Evolutionary conservation across 2,329 filamentous ascomycete species (phyloP).

Genomic region (Neurospora sp.): DNA sequence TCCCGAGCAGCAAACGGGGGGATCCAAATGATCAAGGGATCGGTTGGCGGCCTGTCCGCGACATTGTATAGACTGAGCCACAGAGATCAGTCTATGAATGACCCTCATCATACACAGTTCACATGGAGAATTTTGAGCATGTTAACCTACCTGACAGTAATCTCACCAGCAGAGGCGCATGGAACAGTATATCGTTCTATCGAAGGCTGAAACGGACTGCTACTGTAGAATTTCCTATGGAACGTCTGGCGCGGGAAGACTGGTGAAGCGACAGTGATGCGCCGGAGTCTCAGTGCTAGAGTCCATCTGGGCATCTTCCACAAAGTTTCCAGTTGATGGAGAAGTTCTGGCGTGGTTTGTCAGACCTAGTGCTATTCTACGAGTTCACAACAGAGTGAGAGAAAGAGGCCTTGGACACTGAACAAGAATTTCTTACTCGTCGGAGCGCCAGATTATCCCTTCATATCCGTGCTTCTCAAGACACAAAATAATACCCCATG

Average conservation of each 20-base stretch:
- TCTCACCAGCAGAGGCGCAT: constrained; percentile 39
- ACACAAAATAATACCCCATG: neutral
- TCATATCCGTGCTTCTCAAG: neutral
- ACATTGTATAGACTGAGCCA: constrained; percentile 39
- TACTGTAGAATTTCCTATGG: constrained; percentile 9
- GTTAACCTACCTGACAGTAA: constrained; percentile 39
- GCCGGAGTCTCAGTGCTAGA: constrained; percentile 3
- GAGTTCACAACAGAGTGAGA: neutral
- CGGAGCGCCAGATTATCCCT: neutral
- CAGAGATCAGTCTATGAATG: neutral
- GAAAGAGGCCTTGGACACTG: neutral
- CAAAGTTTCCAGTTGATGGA: neutral
- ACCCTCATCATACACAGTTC: neutral
- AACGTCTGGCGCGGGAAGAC: neutral
- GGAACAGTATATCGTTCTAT: constrained; percentile 28
- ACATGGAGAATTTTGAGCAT: neutral
- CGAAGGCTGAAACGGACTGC: constrained; percentile 25
- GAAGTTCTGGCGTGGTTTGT: neutral
- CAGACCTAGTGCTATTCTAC: neutral
- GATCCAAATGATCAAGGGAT: constrained; percentile 45
- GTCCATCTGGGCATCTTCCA: constrained; percentile 13
- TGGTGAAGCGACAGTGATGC: constrained; percentile 3
- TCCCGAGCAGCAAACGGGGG: constrained; percentile 35
- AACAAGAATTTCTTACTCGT: neutral
- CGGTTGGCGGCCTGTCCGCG: constrained; percentile 23